Base-by-base conservation (phyloP, 1,139 yeast genomes). In the Protomyces inouyei region DNA sequence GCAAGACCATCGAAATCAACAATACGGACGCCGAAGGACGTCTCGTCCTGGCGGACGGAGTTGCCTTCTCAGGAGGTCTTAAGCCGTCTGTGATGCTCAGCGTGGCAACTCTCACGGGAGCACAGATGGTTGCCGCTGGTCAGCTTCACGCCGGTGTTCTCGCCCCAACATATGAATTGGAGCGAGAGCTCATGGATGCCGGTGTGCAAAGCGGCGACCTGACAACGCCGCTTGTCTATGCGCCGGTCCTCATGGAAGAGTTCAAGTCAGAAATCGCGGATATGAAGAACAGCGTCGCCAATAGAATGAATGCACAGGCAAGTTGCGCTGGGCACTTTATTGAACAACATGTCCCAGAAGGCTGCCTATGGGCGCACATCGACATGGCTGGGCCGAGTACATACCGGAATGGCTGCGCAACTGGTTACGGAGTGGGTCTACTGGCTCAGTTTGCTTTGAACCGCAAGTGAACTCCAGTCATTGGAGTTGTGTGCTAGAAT, bases 11-110 rank as follows among this genome's bases (percentile, higher is more conserved):
- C n/a, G 66, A 64, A 48, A 43, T 57, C 52, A 60, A 64, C 51
- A 64, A 64, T 35, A 64, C 66, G 9, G 66, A 64, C 37, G 66
- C 66, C 21, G 66, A 64, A 51, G 66, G 66, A 16, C 64, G 66
- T 43, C 52, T 64, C 9, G 57, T 64, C 18, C 56, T 64, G 14
- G 66, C 66, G n/a, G 66, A 64, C 51, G 66, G 64, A 4, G 55
- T 64, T 28, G 43, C 59, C 14, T 64, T 60, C 43, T 52, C 60
- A 18, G 28, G 43, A n/a, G 38, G 18, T 10, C 60, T 52, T 52
- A 43, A 38, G 25, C 63, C 66, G 14, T 43, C 60, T 10, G 61
- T 55, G 25, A 37, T 64, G 25, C 43, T 64, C 36, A 64, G 60
- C 38, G 55, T 57, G n/a, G 64, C 64, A 10, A 64, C 66, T 16